phyloP scores from a whole-genome alignment of 2,329 filamentous ascomycete genomes.

The Ceratocystis cacaofunesta region DNA sequence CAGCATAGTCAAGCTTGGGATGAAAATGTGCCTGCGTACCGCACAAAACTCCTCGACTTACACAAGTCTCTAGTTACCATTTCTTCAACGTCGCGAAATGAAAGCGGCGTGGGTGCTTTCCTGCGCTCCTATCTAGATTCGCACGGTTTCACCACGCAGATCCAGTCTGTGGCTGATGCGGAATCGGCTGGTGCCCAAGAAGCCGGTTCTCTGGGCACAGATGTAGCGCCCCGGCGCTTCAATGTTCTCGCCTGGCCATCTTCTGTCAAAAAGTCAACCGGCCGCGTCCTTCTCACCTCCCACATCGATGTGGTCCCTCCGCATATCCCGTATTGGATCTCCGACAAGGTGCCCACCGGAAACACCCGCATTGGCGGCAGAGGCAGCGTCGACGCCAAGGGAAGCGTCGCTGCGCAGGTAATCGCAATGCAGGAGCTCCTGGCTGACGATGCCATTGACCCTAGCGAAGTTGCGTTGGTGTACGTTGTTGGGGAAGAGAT shows the following conservation, averaged over 20 bases:
- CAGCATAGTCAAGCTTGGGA: not conserved
- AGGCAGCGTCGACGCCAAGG: constrained; percentile 60
- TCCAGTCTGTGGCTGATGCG: constrained; percentile 29
- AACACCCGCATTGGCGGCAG: constrained; percentile 49
- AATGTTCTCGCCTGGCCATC: constrained; percentile 61
- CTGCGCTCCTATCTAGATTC: constrained; percentile 49
- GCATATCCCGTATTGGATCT: constrained; percentile 51
- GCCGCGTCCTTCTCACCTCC: constrained; percentile 53
- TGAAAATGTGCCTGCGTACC: constrained; percentile 9
- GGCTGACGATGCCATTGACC: constrained; percentile 26
- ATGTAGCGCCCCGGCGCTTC: constrained; percentile 33
- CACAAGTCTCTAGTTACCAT: constrained; percentile 15
- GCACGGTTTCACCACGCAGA: constrained; percentile 30
- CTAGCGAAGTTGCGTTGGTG: constrained; percentile 42
- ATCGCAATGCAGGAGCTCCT: constrained; percentile 47
- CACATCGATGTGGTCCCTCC: constrained; percentile 74
- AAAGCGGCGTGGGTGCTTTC: constrained; percentile 45
- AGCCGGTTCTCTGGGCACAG: constrained; percentile 19
- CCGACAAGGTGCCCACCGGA: constrained; percentile 29
- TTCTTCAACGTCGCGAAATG: constrained; percentile 16
- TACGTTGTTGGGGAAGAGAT: constrained; percentile 75
- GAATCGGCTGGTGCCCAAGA: not conserved
- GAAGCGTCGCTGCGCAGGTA: constrained; percentile 57
- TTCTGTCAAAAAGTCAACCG: constrained; percentile 30
- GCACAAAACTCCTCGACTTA: constrained; percentile 7